Percentiles rank a stretch among this genome's conserved stretches.
These are phyloP conservation scores for Polytrichum formosum DNA, from an alignment of 225 moss, liverwort and hornwort species.

Conservation along the genomic window DNA sequence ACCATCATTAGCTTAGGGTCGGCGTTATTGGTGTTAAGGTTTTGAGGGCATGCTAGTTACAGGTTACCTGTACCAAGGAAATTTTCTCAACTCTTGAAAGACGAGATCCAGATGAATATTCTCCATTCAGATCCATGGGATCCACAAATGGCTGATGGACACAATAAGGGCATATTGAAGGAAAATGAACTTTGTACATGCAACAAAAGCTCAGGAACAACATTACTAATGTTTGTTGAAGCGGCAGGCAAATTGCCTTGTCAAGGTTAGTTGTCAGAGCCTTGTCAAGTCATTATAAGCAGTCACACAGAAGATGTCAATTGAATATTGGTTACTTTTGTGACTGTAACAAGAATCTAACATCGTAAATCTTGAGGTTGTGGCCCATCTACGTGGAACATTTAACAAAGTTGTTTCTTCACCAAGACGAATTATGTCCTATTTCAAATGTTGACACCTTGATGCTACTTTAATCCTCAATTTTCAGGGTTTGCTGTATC, in stretches of 20 bases:
- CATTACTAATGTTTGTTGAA: conserved; percentile 16
- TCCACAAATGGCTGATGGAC: conserved; percentile 12
- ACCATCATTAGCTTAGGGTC: too few relatives aligned
- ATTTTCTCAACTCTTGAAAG: conserved; percentile 1
- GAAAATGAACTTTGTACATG: conserved; percentile 5
- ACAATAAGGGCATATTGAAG: conserved; percentile 10
- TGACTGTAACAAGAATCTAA: too few relatives aligned
- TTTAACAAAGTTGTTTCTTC: too few relatives aligned
- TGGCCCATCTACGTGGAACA: too few relatives aligned
- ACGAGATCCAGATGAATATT: neutral
- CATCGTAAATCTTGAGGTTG: too few relatives aligned
- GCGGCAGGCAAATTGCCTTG: conserved; percentile 24
- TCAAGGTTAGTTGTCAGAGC: conserved; percentile 7
- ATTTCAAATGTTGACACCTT: neutral
- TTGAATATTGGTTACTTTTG: too few relatives aligned
- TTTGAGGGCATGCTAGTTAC: conserved; percentile 4
- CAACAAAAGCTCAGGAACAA: conserved; percentile 16
- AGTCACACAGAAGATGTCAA: too few relatives aligned
- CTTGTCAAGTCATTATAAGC: too few relatives aligned
- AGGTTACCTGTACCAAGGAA: conserved; percentile 3
- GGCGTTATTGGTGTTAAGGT: too few relatives aligned
- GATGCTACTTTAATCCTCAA: conserved; percentile 9
- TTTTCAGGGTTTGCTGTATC: conserved; percentile 58
- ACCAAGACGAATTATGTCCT: neutral
- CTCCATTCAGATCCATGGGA: conserved; percentile 11